A percentile compares a stretch with the other conserved stretches of the same genome.
phyloP scores from a whole-genome alignment of 1,139 yeast species.

The Candida anutae region DNA sequence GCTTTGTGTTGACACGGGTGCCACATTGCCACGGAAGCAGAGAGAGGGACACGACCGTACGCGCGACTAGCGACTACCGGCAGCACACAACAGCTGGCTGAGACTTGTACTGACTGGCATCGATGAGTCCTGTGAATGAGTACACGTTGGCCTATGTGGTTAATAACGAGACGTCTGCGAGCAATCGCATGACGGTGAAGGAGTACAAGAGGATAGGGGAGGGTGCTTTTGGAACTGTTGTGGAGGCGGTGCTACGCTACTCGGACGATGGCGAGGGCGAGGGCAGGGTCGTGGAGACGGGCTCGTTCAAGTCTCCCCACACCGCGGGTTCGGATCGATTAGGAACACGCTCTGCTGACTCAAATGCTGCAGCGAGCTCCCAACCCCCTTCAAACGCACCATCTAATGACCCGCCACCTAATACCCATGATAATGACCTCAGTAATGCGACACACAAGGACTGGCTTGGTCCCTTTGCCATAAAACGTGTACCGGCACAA shows the following conservation, averaged over 20 bases:
- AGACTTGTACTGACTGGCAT: no score
- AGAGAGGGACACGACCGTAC: no score
- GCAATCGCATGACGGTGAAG: constrained; percentile 57
- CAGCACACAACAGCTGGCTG: no score
- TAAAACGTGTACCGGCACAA: constrained; percentile 77
- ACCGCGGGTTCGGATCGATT: no score
- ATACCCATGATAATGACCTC: no score
- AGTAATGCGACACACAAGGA: constrained; percentile 13
- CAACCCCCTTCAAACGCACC: constrained; percentile 15
- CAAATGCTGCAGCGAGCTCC: no score
- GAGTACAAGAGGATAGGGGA: constrained; percentile 73
- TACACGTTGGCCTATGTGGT: constrained; percentile 49
- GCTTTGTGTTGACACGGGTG: no score
- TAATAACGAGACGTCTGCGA: constrained; percentile 45
- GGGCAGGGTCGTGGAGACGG: no score
- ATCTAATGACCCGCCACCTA: not conserved
- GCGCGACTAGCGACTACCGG: no score
- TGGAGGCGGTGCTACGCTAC: constrained; percentile 54
- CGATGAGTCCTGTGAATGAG: constrained; percentile 11
- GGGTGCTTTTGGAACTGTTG: constrained; percentile 81
- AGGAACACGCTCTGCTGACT: constrained; percentile 4
- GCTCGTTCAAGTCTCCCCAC: no score
- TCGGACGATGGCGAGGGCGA: constrained; percentile 7
- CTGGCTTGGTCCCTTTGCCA: constrained; percentile 77
- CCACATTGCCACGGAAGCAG: no score